phyloP scores from a whole-genome alignment of 2,329 filamentous ascomycete genomes.

The Talaromyces piceae region DNA sequence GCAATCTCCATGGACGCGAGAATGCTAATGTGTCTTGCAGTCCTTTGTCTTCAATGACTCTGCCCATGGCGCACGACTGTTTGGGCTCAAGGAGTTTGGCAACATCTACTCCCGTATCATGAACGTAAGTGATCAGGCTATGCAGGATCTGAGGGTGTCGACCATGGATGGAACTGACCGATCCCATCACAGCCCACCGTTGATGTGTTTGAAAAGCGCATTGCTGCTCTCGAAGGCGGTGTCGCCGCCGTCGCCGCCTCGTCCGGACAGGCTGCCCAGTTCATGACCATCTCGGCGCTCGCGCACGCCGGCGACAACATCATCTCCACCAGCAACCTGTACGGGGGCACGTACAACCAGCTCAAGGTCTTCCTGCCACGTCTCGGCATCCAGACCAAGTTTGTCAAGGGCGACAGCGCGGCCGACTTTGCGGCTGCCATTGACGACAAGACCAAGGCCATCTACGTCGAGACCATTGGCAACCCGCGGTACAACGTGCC shows the following conservation, averaged over 20 bases:
- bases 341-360: slow-evolving; percentile 96
- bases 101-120: slow-evolving; percentile 97
- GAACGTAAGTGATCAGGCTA: slow-evolving; percentile 79
- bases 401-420: slow-evolving; percentile 71
- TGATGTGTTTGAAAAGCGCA: slow-evolving; percentile 92
- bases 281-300: slow-evolving; percentile 80
- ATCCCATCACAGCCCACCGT: slow-evolving; percentile 93
- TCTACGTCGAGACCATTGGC: slow-evolving; percentile 87
- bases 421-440: slow-evolving; percentile 75
- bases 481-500: slow-evolving; percentile 92
- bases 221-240: slow-evolving; percentile 91
- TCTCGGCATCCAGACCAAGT: slow-evolving; percentile 83
- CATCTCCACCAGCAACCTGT: slow-evolving; percentile 80
- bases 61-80: slow-evolving; percentile 87
- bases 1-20: not conserved
- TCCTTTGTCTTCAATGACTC: slow-evolving; percentile 94
- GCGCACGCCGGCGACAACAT: slow-evolving; percentile 88
- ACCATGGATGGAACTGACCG: too few relatives aligned
- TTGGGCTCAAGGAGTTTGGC: slow-evolving; percentile 92
- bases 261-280: slow-evolving; percentile 85
- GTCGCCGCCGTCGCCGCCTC: slow-evolving; percentile 75
- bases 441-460: slow-evolving; percentile 86
- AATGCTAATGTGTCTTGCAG: slow-evolving; percentile 34
- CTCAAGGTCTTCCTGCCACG: slow-evolving; percentile 84
- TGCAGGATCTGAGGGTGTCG: too few relatives aligned